Evolutionary conservation across 805 yeast genomes (phyloP).

Genomic region (Teunomyces aglyptinius): DNA sequence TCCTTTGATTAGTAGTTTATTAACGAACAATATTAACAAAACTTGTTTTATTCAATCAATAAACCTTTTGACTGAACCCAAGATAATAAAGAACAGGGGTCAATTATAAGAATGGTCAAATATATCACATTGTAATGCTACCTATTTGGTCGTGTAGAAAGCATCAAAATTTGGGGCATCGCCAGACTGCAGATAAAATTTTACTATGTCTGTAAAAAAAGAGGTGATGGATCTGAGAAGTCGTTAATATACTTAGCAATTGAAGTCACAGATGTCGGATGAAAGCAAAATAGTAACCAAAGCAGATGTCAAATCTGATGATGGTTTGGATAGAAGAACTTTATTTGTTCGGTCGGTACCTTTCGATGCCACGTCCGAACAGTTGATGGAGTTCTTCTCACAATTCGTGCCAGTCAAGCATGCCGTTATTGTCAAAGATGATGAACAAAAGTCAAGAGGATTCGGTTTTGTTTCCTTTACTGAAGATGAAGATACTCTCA

Average conservation of each 20-base stretch:
- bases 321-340: constrained; percentile 55
- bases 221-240: neutral
- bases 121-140: no score
- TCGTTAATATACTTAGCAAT: neutral
- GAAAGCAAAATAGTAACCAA: constrained; percentile 4
- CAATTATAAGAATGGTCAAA: no score
- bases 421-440: constrained; percentile 85
- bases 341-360: constrained; percentile 88
- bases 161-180: neutral
- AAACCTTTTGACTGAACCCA: no score
- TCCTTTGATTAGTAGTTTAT: no score
- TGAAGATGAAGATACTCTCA: constrained; percentile 75
- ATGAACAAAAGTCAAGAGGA: constrained; percentile 76
- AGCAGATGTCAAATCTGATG: constrained; percentile 14
- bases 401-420: constrained; percentile 94
- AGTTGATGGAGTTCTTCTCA: constrained; percentile 80
- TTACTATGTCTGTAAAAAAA: neutral
- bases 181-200: constrained; percentile 2
- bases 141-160: neutral
- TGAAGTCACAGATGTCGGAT: constrained; percentile 4
- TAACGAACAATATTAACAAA: no score
- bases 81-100: no score
- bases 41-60: no score
- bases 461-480: constrained; percentile 95
- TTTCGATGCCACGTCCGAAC: constrained; percentile 72